phyloP scores from a whole-genome alignment of 116 monocot species.

The Zostera marina region DNA sequence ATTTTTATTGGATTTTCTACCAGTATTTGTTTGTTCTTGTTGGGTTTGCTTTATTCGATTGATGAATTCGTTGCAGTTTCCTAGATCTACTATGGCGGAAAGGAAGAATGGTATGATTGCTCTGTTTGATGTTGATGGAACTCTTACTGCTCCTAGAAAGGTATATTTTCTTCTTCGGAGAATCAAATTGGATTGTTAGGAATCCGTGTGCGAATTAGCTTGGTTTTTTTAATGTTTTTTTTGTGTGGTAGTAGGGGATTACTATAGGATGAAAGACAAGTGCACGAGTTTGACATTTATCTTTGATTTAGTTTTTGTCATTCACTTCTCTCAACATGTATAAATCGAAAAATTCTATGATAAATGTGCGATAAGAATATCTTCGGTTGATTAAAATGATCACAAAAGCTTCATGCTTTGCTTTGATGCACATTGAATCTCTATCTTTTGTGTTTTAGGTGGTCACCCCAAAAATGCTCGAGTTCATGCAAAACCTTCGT shows the following conservation, averaged over 20 bases:
- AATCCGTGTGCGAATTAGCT: too few relatives aligned
- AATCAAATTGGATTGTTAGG: too few relatives aligned
- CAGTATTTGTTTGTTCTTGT: too few relatives aligned
- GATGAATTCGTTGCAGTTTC: constrained; percentile 3
- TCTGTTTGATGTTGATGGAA: constrained; percentile 90
- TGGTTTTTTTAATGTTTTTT: too few relatives aligned
- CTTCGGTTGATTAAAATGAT: background rate
- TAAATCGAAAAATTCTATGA: too few relatives aligned
- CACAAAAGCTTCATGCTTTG: too few relatives aligned
- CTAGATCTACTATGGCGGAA: constrained; percentile 20
- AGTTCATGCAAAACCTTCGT: constrained; percentile 63
- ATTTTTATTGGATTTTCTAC: too few relatives aligned
- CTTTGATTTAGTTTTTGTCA: too few relatives aligned
- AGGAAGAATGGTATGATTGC: constrained; percentile 62
- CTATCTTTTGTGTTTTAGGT: constrained; percentile 18
- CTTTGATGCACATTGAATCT: background rate
- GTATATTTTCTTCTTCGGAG: constrained; percentile 7
- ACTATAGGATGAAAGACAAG: too few relatives aligned
- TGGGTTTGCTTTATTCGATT: background rate
- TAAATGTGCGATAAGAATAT: background rate
- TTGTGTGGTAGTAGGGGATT: too few relatives aligned
- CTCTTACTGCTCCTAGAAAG: constrained; percentile 92
- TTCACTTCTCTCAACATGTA: too few relatives aligned
- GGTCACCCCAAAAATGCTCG: constrained; percentile 55
- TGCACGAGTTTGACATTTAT: too few relatives aligned